Conservation (phyloP, 345 rosid genomes). For the Brassica nigra region DNA sequence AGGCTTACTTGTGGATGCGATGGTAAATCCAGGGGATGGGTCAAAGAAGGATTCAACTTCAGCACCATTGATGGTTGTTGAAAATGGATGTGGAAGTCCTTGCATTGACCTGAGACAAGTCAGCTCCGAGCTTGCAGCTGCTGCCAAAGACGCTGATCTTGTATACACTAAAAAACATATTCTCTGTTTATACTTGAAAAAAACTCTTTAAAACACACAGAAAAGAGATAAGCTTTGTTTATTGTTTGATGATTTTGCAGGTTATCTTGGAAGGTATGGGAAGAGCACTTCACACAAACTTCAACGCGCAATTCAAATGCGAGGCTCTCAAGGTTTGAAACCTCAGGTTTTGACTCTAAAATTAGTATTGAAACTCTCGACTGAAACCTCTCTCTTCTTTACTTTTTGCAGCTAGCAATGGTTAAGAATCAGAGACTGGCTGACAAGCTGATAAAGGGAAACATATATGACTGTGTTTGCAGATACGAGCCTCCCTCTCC, state of each 20-base stretch:
- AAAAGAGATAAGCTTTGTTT: slow-evolving; percentile 1
- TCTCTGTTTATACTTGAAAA: background rate
- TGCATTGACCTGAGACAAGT: slow-evolving; percentile 97
- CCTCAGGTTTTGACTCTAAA: background rate
- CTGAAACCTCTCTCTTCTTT: background rate
- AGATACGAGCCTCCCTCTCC: slow-evolving; percentile 68
- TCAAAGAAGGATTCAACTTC: slow-evolving; percentile 65
- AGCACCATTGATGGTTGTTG: slow-evolving; percentile 96
- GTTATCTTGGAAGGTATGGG: slow-evolving; percentile 98
- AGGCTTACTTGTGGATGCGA: slow-evolving; percentile 92
- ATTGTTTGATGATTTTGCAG: slow-evolving; percentile 46
- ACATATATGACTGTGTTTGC: slow-evolving; percentile 91
- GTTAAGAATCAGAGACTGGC: slow-evolving; percentile 98
- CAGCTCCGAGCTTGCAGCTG: slow-evolving; percentile 98
- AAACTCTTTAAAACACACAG: background rate
- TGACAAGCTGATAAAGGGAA: slow-evolving; percentile 79
- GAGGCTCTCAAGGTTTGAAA: slow-evolving; percentile 80
- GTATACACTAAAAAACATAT: slow-evolving; percentile 44
- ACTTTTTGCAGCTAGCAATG: slow-evolving; percentile 84
- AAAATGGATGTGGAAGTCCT: slow-evolving; percentile 99
- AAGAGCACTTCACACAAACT: slow-evolving; percentile 91
- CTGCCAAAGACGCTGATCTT: slow-evolving; percentile 92
- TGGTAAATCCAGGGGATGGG: slow-evolving; percentile 61
- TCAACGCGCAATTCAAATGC: slow-evolving; percentile 76
- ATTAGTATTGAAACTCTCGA: background rate